These are phyloP conservation scores for Colletotrichum plurivorum DNA, from an alignment of 2,329 filamentous ascomycete genomes.

Conservation along the genomic window DNA sequence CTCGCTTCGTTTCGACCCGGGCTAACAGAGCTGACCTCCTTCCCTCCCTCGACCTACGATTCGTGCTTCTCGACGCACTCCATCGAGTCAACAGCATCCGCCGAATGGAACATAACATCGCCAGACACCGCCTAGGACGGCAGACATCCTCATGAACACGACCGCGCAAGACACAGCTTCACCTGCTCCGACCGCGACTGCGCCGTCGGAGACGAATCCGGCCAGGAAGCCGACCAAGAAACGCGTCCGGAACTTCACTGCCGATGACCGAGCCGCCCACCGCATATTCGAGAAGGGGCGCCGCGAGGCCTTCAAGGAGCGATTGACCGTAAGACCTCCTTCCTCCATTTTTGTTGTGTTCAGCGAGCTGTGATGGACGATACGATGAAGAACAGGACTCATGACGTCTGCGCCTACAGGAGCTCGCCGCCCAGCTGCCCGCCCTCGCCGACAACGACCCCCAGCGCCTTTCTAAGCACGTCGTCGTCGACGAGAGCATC, in stretches of 20 bases:
- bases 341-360: neutral
- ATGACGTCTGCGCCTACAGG: slow-evolving; percentile 44
- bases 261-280: slow-evolving; percentile 57
- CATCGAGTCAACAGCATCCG: neutral
- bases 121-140: neutral
- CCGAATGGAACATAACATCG: slow-evolving; percentile 6
- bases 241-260: slow-evolving; percentile 55
- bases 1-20: slow-evolving; percentile 7
- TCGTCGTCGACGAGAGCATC: slow-evolving; percentile 55
- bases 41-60: neutral
- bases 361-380: neutral
- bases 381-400: neutral
- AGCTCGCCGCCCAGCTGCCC: slow-evolving; percentile 53
- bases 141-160: slow-evolving; percentile 21
- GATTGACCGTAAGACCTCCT: slow-evolving; percentile 50
- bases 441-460: slow-evolving; percentile 50
- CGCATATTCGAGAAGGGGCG: slow-evolving; percentile 57
- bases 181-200: slow-evolving; percentile 12
- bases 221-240: slow-evolving; percentile 46
- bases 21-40: neutral
- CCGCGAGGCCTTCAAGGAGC: slow-evolving; percentile 57
- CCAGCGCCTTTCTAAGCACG: slow-evolving; percentile 55
- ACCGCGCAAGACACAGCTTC: slow-evolving; percentile 14
- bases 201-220: slow-evolving; percentile 9
- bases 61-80: neutral